Base-by-base conservation (phyloP, 371 early-diverging fungal genomes). In the Nematocida minor region DNA sequence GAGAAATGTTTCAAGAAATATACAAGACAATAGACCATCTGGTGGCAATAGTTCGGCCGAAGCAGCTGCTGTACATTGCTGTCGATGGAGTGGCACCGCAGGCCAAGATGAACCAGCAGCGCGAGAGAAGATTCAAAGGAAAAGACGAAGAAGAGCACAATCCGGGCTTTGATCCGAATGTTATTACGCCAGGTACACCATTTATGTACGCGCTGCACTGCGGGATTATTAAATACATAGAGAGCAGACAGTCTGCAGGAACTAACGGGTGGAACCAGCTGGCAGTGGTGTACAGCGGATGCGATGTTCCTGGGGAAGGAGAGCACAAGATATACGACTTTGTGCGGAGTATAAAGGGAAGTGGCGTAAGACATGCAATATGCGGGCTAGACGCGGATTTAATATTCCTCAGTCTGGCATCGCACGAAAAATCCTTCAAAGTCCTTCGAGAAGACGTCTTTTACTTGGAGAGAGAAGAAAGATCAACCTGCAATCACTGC, bases 271-370 rank as follows among this genome's bases (percentile, higher is more conserved):
- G 95, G 95, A 89, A 89, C 85, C 88, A 92, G 69, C 89, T 91
- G 84, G 81, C 85, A 69, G 74, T 82, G 82, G 90, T 99, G 66
- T 87, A 96, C 29, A 93, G 94, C 2, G 94, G 93, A 80, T 92
- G 92, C 46, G 91, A 91, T 36, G 95, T 94, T 4, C 94, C 97
- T 18, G 97, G 99, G 78, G 99, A 99, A 88, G 99, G 99, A 79
- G 98, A 97, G 85, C 98, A 97, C 84, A 99, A 99, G 85, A 94
- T 99, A 80, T 94, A 96, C 93, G 92, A 92, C 84, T 96, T 90
- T 80, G 92, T 99, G 79, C 90, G 99, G 36, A 87, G 88, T 2
- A 91, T 92, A 80, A 94, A 63, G 82, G 86, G 47, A 86, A 86
- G 55, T 87, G 90, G 4, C 89, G 89, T 44, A 89, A 93, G 80